Evolutionary conservation across 108 stramenopile species (phyloP).

Genomic region (Discostella stelligeroides): DNA sequence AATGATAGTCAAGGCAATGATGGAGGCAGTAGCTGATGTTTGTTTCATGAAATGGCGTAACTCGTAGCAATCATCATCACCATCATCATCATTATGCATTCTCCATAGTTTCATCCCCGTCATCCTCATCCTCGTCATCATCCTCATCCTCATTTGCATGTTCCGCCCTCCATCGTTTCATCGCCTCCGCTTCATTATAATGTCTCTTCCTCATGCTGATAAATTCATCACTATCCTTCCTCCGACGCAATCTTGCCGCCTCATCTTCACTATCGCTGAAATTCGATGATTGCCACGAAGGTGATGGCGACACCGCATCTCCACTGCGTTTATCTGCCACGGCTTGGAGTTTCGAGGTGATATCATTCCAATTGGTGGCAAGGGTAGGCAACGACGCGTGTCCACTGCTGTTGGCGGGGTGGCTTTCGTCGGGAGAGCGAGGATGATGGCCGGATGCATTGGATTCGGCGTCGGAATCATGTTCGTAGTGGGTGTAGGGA

Average conservation of each 20-base stretch:
- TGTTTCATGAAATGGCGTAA: too few species aligned
- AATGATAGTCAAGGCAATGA: too few species aligned
- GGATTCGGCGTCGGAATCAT: constrained; percentile 70
- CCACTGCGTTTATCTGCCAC: constrained; percentile 65
- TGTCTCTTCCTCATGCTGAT: constrained; percentile 79
- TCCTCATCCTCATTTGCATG: constrained; percentile 64
- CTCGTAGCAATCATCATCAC: constrained; percentile 29
- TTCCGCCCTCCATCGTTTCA: constrained; percentile 69
- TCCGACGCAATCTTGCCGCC: constrained; percentile 44
- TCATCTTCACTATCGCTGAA: constrained; percentile 51
- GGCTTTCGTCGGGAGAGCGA: constrained; percentile 56
- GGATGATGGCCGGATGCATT: constrained; percentile 41
- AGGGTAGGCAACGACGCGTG: too few species aligned
- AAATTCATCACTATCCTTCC: too few species aligned
- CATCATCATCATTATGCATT: constrained; percentile 53
- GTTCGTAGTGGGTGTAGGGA: constrained; percentile 81
- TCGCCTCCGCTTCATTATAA: constrained; percentile 88
- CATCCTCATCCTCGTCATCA: too few species aligned
- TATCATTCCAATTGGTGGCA: constrained; percentile 55
- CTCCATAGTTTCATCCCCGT: too few species aligned
- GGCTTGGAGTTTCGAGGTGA: constrained; percentile 70
- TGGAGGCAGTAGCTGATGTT: too few species aligned
- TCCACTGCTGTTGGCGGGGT: constrained; percentile 15
- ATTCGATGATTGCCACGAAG: constrained; percentile 21
- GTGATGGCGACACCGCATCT: constrained; percentile 50